Base-by-base conservation (phyloP, 2,329 filamentous ascomycete species). In the Cytospora mali region DNA sequence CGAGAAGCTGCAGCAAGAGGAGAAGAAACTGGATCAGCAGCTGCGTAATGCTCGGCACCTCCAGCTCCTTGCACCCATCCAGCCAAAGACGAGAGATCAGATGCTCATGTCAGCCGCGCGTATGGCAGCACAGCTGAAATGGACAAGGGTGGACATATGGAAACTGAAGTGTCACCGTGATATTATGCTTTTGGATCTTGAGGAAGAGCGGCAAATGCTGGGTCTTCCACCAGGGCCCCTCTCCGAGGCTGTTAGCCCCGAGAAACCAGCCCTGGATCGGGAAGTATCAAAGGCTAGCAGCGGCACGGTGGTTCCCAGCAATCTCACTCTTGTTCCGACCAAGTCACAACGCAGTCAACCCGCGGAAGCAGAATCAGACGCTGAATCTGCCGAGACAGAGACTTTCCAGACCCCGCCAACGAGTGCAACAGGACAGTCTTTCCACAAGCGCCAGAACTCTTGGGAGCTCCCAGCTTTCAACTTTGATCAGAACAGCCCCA, bases 121-220 rank as follows among this genome's bases (percentile, higher is more conserved):
- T 9, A 88, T 96, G 76, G 88, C 93, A 61, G 92, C 92, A 4
- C 93, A 94, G 73, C 78, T 99, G 64, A 96, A 95, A 73, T 97
- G 94, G 94, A 88, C 89, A n/a, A 85, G 94, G 65, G 89, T 96
- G 73, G 92, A 97, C 68, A 95, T 97, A 23, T 97, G 93, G 92
- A 90, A 88, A 59, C 85, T 94, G 70, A 94, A 87, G 71, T 97
- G 93, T 68, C 93, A 99, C 74, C 88, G 89, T 49, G 94, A 97
- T 70, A 93, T 98, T 64, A 79, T 99, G 23, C 81, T 87, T 6
- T 84, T 93, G 75, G 95, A 99, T 72, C 79, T 98, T 10, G 90
- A 94, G 60, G 92, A 97, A 68, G 93, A 97, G 70, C 80, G 74
- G 62, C 77, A 80, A 50, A 72, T 74, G 61, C 74, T 75, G 46